Evolutionary conservation across 1,139 yeast genomes (phyloP), one percentile per base, ranked within the genome.

Genomic region (Scheffersomyces titani): DNA sequence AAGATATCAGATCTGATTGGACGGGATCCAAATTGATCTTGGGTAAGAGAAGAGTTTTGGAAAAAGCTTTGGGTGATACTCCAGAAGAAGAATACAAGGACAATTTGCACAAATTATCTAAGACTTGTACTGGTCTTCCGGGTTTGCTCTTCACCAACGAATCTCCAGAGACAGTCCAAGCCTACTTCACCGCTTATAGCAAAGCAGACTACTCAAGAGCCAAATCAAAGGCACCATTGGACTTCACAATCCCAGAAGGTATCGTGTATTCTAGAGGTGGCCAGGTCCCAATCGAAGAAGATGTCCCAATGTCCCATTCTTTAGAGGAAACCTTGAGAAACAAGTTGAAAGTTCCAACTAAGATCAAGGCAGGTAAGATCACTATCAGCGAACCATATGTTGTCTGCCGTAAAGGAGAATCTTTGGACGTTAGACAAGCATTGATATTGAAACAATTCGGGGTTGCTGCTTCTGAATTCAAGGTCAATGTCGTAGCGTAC

Each of bases 181-280:
- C 88, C 47, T 94, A 93, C 72, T 96, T 94, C 73, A 80, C 81
- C 48, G 84, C 93, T 9, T 94, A 90, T 72, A 79, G 85, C 51
- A 90, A 86, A 76, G 82, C 86, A 24, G 99, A 94, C 70, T 94
- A 83, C 72, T 91, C 97, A 24, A 86, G 99, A 72, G 94, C 98
- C 49, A 96, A 96, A 63, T 82, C 92, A 50, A 85, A 76, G 66
- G 83, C 97, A 4, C 97, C 98, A 56, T 77, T 93, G 63, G 87
- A 90, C 57, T 92, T 94, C 74, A 83, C 85, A 7, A 82, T 94
- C 54, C 98, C 99, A 44, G 92, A 83, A 58, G 99, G 99, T 47
- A 81, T 92, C 56, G 89, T 94, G 13, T 93, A 92, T 72, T 91
- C 98, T 18, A 87, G 97, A 72, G 99, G 98, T 65, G 99, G 99